Percentiles rank a stretch among this genome's conserved stretches.
Evolutionary conservation across 2,329 filamentous ascomycete genomes (phyloP).

Genomic region (Verticillium nubilum): DNA sequence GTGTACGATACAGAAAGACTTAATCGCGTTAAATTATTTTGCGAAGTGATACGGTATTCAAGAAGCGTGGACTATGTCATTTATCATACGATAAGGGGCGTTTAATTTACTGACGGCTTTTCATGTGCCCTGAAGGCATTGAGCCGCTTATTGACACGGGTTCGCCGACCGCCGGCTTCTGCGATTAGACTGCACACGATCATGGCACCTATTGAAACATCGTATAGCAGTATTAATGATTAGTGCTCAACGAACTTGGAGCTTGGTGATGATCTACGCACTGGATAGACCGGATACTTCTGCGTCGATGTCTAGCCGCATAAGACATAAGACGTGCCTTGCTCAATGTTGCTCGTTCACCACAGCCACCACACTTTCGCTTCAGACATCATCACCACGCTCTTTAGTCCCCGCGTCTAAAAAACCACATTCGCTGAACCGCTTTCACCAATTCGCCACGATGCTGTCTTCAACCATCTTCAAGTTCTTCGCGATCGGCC

Average conservation of each 20-base stretch:
- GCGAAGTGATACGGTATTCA: not conserved
- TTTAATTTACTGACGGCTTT: not conserved
- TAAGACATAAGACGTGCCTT: too few species aligned
- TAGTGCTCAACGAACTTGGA: too few species aligned
- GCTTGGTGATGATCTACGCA: too few species aligned
- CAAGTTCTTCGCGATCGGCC: not conserved
- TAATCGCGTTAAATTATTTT: not conserved
- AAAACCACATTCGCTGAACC: not conserved
- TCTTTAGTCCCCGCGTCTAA: too few species aligned
- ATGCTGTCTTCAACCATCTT: not conserved
- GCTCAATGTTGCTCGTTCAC: too few species aligned
- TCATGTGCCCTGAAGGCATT: not conserved
- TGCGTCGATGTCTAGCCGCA: too few species aligned
- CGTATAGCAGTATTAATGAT: too few species aligned
- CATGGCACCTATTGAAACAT: not conserved
- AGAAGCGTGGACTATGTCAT: not conserved
- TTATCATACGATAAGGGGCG: not conserved
- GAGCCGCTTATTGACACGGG: not conserved
- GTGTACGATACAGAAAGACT: not conserved
- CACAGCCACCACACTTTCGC: too few species aligned
- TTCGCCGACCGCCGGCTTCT: not conserved
- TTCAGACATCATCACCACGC: too few species aligned
- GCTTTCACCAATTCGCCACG: not conserved
- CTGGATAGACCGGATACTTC: too few species aligned
- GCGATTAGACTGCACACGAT: too few species aligned